These are phyloP conservation scores for Microsporum audouinii DNA, from an alignment of 2,329 filamentous ascomycete species.

Conservation along the genomic window DNA sequence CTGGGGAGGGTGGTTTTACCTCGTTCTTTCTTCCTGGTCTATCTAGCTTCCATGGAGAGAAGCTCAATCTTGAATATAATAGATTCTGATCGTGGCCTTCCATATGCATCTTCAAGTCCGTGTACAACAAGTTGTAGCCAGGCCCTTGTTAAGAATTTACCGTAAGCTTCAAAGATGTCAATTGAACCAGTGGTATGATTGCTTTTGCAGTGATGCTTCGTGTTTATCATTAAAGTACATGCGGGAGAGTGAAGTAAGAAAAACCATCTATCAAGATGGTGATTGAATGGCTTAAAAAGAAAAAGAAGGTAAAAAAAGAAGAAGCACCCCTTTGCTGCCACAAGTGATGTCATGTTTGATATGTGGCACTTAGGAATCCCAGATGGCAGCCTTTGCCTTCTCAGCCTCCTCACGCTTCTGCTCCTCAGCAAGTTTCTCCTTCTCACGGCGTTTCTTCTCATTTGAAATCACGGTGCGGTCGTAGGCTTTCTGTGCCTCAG, in stretches of 20 bases:
- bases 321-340: not conserved
- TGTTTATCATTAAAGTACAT: not conserved
- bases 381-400: constrained; percentile 69
- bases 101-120: too few relatives aligned
- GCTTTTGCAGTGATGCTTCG: not conserved
- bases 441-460: constrained; percentile 64
- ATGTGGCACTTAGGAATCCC: constrained; percentile 43
- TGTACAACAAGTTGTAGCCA: too few relatives aligned
- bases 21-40: not conserved
- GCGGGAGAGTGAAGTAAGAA: not conserved
- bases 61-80: too few relatives aligned
- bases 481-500: constrained; percentile 79
- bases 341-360: not conserved
- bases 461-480: constrained; percentile 72
- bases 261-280: not conserved
- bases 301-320: not conserved
- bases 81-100: too few relatives aligned
- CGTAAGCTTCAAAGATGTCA: too few relatives aligned
- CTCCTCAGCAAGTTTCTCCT: constrained; percentile 56
- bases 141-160: too few relatives aligned
- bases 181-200: not conserved
- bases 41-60: not conserved
- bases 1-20: not conserved
- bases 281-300: too few relatives aligned
- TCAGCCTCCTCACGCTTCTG: constrained; percentile 54